Base-by-base conservation (phyloP, 306 rosid species). In the Macrotyloma uniflorum region DNA sequence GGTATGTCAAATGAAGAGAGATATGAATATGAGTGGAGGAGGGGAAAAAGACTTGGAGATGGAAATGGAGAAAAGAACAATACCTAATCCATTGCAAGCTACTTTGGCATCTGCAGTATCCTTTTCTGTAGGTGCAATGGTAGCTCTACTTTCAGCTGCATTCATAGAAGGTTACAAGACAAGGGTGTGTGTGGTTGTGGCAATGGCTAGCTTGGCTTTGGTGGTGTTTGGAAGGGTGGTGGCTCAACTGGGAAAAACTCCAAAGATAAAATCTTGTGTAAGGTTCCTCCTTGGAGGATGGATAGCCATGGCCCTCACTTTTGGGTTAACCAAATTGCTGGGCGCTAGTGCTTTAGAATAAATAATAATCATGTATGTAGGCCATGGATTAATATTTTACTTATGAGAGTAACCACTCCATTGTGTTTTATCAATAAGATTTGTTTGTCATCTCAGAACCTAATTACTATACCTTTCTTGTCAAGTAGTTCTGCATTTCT, bases 231-330 rank as follows among this genome's bases (percentile, higher is more conserved):
- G 93, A 54, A 67, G 13, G 0, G 69, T 86, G 1, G 92, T 84
- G 42, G 86, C 92, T 12, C 7, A 23, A 15, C 26, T 78, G 4
- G 92, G 90, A 26, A 78, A 67, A 59, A 82, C 85, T 12, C 74
- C 80, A 2, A 42, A 22, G 43, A 0, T 42, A 1, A 84, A 50
- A 35, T 55, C 90, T 78, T 65, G 80, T 78, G 0, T 23, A 0
- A 86, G 92, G 83, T 78, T 89, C 38, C 82, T 89, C 2, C 6
- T 78, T 78, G 90, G 93, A 22, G 93, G 87, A 0, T 89, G 87
- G 93, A 5, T 84, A 69, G 87, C 93, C 26, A 89, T 83, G 89
- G 72, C 80, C 45, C 30, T 89, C 66, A 86, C 93, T 35, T 86
- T 58, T 71, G 90, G 86, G 14, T 70, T 86, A 18, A 83, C 76